Evolutionary conservation across 257 asterid species (phyloP), one percentile per base, ranked within the genome.

Genomic region (Prunella vulgaris): DNA sequence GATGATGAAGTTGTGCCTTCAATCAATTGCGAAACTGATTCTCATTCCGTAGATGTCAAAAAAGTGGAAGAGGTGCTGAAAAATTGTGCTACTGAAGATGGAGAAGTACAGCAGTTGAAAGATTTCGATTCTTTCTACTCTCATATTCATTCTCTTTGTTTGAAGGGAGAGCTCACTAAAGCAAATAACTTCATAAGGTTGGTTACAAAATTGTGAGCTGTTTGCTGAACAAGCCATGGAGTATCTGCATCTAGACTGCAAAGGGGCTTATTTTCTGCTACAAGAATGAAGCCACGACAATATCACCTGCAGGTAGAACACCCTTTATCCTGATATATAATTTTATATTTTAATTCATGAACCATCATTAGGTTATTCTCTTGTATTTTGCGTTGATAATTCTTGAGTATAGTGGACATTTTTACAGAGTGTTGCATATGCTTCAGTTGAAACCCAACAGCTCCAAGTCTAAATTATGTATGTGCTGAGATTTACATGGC

Each of bases 121-220:
- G 91, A 84, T 75, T 84, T 92, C 68, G 85, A 81, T 72, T 76
- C 87, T 75, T 77, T 77, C 64, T 89, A 88, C 82, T 79, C 84
- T 69, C 63, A 60, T 35, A 68, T 85, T 77, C 83, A 76, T 68
- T 79, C 89, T 14, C 88, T 89, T 52, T 92, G 96, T 79, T 72
- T 67, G 64, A 87, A 80, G 73, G 98, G 96, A 64, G 89, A 89
- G 76, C 32, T 81, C 10, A 74, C 53, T 69, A 80, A 83, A 76
- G 98, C 98, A 66, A 89, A 86, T 77, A 44, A 74, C 68, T 77
- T 89, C 79, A 78, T 85, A 2, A 86, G 83, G 74, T 30, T 70
- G 77, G 74, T 92, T 35, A 76, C 76, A 65, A 84, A 75, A 60
- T 60, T 65, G 10, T 53, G 80, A 90, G 77, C 60, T 60, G 18